phyloP scores from a whole-genome alignment of 768 basidiomycete genomes.

The Trametes elegans region DNA sequence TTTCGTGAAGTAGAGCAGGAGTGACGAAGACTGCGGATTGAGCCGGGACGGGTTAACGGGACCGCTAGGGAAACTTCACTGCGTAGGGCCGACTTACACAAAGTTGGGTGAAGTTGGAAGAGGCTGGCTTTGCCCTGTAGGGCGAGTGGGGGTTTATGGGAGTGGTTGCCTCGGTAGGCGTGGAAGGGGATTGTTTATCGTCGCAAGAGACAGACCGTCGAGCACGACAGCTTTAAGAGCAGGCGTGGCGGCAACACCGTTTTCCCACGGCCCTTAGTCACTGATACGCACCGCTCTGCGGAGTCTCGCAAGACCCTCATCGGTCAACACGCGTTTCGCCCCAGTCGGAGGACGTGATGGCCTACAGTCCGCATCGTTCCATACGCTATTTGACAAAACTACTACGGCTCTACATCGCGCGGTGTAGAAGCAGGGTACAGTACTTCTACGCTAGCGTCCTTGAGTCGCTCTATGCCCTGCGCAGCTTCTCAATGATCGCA shows the following conservation, averaged over 20 bases:
- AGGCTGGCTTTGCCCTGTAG: constrained; percentile 83
- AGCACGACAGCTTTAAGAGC: constrained; percentile 26
- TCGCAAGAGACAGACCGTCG: constrained; percentile 33
- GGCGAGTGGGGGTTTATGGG: constrained; percentile 74
- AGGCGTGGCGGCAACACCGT: constrained; percentile 13
- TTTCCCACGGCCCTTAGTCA: constrained; percentile 22
- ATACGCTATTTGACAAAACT: background rate
- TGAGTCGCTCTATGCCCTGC: constrained; percentile 21
- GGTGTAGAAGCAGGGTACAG: constrained; percentile 16
- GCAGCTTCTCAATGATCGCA: constrained; percentile 79
- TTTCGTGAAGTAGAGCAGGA: constrained; percentile 16
- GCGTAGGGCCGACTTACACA: constrained; percentile 20
- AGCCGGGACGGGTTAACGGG: constrained; percentile 19
- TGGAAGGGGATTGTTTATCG: constrained; percentile 47
- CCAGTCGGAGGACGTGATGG: background rate
- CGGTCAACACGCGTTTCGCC: constrained; percentile 1
- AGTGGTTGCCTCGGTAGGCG: constrained; percentile 57
- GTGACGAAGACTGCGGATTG: constrained; percentile 21
- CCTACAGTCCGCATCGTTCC: background rate
- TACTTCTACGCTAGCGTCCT: constrained; percentile 18
- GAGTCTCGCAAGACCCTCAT: constrained; percentile 2
- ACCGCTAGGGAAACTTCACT: background rate
- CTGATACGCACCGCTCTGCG: constrained; percentile 16
- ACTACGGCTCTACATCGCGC: constrained; percentile 9
- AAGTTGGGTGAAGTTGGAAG: constrained; percentile 36